Base-by-base conservation (phyloP, 2,329 filamentous ascomycete genomes). In the Myotisia sp. region DNA sequence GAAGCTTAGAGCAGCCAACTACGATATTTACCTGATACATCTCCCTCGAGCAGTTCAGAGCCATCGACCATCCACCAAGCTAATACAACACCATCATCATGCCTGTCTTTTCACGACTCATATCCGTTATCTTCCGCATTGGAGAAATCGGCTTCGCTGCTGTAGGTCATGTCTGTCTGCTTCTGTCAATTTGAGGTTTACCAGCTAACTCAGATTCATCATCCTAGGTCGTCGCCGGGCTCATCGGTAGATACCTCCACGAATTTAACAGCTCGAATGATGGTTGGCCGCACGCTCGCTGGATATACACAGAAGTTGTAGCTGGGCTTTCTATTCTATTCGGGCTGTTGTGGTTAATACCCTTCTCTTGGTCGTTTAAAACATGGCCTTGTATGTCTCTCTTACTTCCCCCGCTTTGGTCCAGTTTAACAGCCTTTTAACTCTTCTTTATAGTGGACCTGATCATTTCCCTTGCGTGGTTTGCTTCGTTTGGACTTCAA, bases 221-320 rank as follows among this genome's bases (percentile, higher is more conserved):
- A 22, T 23, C 13, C 6, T 39, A 64, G 61, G 51, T 65, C 40
- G 74, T 83, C 33, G 74, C 76, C 16, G 79, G 77, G 40, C 64
- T 84, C 41, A 73, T 76, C 38, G 77, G 76, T 33, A 53, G 71
- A 43, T 79, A 78, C 53, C 70, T 85, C 17, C 67, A 74, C 50
- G 44, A 56, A 3, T 60, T 61, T 33, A 40, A 60, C 14, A 43
- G 60, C 21, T 54, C 62, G 22, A 6, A 17, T 26, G 63, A 65
- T 34, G 55, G 63, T 39, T 75, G 70, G 65, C 59, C 64, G 12
- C 59, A 70, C 24, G 74, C 67, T 22, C 74, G 79, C 37, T 75
- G 77, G 60, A 82, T 86, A 58, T 86, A 83, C 62, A 71, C 78
- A 29, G 71, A 79, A 49, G 71, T 82, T 12, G 67, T 85, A 24